Evolutionary conservation across 2,329 filamentous ascomycete species (phyloP), one percentile per base, ranked within the genome.

Genomic region (Xylaria multiplex): DNA sequence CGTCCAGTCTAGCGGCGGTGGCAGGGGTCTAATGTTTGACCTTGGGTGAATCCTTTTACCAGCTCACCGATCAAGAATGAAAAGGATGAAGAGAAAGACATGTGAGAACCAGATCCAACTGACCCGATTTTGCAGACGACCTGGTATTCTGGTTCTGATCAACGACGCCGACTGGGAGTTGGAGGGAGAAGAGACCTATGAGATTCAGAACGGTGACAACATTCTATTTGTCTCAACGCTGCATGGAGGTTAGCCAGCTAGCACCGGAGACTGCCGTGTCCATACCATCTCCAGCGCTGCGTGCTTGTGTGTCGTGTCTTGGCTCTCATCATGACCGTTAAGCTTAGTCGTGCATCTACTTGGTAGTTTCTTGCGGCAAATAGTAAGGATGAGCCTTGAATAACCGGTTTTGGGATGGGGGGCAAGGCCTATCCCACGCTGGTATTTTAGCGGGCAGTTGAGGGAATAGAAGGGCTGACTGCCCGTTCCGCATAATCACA

Each of bases 131-230:
- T 59, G 42, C 72, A 98, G 95, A 67, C 93, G 96, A 59, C 96
- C 96, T 5, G 96, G 96, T 2, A 97, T 99, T 78, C 87, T 99
- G 49, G 95, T 97, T 32, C 85, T 99, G 64, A 97, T 99, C 79
- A 99, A 99, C 77, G 96, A 99, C 74, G 93, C 93, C 30, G 96
- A 99, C 79, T 99, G 96, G 96, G 96, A 98, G 79, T 87, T 99
- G 13, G 96, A 98, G 80, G 96, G 94, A 19, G 95, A 98, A 80
- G 93, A 96, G 77, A 86, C 89, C 71, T 98, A 98, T 77, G 90
- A 93, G 79, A 81, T 99, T 64, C 89, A 95, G 80, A 80, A 84
- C 68, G 87, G 89, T 65, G 96, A 99, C 81, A 95, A 92, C 76
- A 92, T 99, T 72, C 84, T 98, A 71, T 99, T 99, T 81, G 94